phyloP scores from a whole-genome alignment of 2,329 filamentous ascomycete genomes.

The Aureobasidium subglaciale region DNA sequence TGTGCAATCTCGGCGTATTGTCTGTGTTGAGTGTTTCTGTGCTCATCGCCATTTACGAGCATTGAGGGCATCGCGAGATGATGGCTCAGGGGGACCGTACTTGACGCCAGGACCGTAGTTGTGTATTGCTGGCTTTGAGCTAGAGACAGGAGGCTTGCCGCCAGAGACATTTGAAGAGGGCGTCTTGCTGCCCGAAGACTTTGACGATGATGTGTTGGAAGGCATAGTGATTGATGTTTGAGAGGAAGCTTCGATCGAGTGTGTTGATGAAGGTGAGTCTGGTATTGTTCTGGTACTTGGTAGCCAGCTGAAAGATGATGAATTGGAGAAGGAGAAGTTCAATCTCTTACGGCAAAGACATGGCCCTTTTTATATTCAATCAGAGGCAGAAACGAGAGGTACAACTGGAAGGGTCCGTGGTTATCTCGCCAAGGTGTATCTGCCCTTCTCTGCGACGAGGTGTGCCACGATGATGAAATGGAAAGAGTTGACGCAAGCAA shows the following conservation, averaged over 20 bases:
- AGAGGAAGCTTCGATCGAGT: too few relatives aligned
- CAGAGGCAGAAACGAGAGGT: not conserved
- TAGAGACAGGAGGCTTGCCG: not conserved
- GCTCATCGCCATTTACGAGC: constrained; percentile 1
- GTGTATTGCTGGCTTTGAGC: not conserved
- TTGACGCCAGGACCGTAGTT: not conserved
- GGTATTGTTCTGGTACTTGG: not conserved
- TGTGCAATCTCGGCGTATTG: too few relatives aligned
- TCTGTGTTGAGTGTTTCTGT: too few relatives aligned
- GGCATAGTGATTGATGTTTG: not conserved
- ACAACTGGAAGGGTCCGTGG: not conserved
- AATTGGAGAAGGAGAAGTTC: not conserved
- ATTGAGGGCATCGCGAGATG: not conserved
- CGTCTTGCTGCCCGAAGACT: not conserved
- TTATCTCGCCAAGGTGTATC: not conserved
- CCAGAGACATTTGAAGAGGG: not conserved
- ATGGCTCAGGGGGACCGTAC: not conserved
- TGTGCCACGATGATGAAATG: constrained; percentile 1
- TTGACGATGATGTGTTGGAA: not conserved
- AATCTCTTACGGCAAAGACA: not conserved
- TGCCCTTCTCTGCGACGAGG: not conserved
- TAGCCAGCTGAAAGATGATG: not conserved
- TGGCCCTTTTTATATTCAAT: not conserved
- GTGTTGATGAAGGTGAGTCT: not conserved
- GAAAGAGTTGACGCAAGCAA: constrained; percentile 1